These are phyloP conservation scores for Aegilops bicornis DNA, from an alignment of 176 grass and related monocot genomes.

Conservation along the genomic window DNA sequence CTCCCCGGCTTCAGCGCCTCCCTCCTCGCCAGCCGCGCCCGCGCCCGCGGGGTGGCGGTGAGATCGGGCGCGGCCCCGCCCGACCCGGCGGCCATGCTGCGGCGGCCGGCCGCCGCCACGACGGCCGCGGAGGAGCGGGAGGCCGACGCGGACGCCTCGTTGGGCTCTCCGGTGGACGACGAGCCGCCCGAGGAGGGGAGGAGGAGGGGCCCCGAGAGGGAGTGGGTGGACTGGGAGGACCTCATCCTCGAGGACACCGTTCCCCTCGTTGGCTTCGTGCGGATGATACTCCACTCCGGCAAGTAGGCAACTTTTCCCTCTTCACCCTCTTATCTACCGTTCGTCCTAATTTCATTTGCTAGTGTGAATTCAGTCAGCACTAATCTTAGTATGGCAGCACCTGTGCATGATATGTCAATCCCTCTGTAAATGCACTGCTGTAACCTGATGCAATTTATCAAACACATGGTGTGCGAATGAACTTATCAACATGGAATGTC, in stretches of 20 bases:
- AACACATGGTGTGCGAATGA: background rate
- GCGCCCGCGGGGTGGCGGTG: conserved; percentile 32
- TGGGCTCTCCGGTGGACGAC: background rate
- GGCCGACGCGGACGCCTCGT: background rate
- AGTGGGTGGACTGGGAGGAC: conserved; percentile 95
- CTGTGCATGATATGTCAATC: background rate
- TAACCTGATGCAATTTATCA: background rate
- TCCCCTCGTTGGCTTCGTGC: conserved; percentile 82
- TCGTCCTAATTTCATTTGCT: background rate
- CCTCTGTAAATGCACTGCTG: background rate
- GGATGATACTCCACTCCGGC: conserved; percentile 98
- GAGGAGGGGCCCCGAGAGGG: conserved; percentile 39
- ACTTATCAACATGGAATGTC: background rate
- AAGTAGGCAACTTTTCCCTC: conserved; percentile 59
- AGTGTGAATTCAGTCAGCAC: background rate
- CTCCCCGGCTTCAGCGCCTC: background rate
- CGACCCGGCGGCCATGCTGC: conserved; percentile 52
- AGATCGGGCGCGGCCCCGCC: conserved; percentile 39
- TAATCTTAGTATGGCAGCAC: background rate
- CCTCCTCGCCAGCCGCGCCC: background rate
- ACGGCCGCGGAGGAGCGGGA: conserved; percentile 34
- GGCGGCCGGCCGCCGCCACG: conserved; percentile 50
- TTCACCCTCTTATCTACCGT: background rate
- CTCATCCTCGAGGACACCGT: conserved; percentile 94
- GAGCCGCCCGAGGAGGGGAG: conserved; percentile 13